Conservation (phyloP, 225 moss, liverwort and hornwort species). For the Sphagnum contortum region DNA sequence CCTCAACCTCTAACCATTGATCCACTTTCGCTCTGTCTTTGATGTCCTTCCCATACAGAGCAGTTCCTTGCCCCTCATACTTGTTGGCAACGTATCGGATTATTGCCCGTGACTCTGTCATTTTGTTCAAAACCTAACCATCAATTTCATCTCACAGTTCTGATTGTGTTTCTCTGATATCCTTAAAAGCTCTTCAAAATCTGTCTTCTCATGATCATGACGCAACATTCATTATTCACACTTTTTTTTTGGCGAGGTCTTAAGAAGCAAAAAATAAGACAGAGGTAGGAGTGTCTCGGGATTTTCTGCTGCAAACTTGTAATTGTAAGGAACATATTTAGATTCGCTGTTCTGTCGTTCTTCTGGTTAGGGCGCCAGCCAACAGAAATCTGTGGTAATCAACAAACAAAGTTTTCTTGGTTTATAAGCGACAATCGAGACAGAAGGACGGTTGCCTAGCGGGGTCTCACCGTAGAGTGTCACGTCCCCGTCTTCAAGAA, state of each 20-base stretch:
- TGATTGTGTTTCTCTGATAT: not conserved
- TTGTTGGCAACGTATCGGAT: constrained; percentile 32
- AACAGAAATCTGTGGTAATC: no score
- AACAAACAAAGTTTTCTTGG: no score
- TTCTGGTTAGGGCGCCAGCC: no score
- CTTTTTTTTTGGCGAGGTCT: not conserved
- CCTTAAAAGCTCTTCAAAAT: not conserved
- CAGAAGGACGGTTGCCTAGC: no score
- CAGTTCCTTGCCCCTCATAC: constrained; percentile 34
- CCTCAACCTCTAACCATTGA: constrained; percentile 62
- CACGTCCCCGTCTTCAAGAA: constrained; percentile 33
- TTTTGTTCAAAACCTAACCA: no score
- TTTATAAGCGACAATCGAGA: no score
- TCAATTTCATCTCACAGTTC: no score
- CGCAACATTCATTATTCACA: not conserved
- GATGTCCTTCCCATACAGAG: constrained; percentile 30
- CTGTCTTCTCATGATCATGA: not conserved
- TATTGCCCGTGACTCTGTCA: constrained; percentile 65
- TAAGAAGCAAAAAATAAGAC: no score
- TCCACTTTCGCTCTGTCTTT: constrained; percentile 37
- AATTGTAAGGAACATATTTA: no score
- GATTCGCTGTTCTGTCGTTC: no score
- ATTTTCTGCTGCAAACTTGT: no score
- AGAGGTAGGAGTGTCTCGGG: no score
- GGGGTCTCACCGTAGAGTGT: constrained; percentile 34